phyloP scores from a whole-genome alignment of 805 yeast genomes.

The Wickerhamiella cacticola region DNA sequence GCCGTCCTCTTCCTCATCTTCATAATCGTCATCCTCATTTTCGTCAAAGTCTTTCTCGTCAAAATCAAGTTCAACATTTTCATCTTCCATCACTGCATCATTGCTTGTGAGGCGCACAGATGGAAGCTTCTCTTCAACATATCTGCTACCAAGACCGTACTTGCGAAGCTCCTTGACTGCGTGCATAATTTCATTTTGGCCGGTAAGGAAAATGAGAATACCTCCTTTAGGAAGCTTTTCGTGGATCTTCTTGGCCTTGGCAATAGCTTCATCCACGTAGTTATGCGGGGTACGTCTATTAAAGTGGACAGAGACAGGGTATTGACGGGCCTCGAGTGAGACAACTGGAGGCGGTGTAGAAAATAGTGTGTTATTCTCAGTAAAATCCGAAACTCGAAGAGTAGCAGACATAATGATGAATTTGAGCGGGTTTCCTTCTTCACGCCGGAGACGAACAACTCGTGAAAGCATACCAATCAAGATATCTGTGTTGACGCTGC shows the following conservation, averaged over 20 bases:
- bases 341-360: slow-evolving; percentile 69
- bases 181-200: slow-evolving; percentile 79
- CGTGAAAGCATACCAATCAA: slow-evolving; percentile 90
- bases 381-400: slow-evolving; percentile 80
- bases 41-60: slow-evolving; percentile 30
- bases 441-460: slow-evolving; percentile 57
- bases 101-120: slow-evolving; percentile 42
- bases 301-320: slow-evolving; percentile 86
- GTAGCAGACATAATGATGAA: slow-evolving; percentile 96
- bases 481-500: slow-evolving; percentile 92
- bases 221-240: slow-evolving; percentile 84
- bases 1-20: slow-evolving; percentile 33
- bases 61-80: slow-evolving; percentile 55
- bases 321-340: slow-evolving; percentile 85
- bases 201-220: slow-evolving; percentile 80
- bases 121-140: slow-evolving; percentile 23
- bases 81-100: slow-evolving; percentile 67
- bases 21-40: slow-evolving; percentile 28
- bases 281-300: slow-evolving; percentile 65
- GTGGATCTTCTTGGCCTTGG: slow-evolving; percentile 79
- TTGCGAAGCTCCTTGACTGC: slow-evolving; percentile 49
- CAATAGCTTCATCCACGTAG: slow-evolving; percentile 76
- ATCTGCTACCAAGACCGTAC: slow-evolving; percentile 23
- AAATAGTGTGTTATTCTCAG: slow-evolving; percentile 66
- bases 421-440: slow-evolving; percentile 51